phyloP scores from a whole-genome alignment of 371 early-diverging fungal genomes.

The Modicella reniformis region DNA sequence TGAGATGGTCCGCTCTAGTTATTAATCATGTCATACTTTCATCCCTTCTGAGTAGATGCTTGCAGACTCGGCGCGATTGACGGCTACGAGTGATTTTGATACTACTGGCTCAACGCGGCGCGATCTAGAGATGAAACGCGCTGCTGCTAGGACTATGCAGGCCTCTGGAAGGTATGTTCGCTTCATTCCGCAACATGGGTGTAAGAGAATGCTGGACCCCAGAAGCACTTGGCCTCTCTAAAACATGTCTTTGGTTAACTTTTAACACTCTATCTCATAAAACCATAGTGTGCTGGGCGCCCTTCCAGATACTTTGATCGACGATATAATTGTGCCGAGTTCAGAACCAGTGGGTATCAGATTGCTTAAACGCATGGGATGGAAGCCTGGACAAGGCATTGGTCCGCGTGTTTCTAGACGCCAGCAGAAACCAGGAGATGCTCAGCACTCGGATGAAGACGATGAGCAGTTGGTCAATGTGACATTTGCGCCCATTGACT shows the following conservation, averaged over 20 bases:
- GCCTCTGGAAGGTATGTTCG: conserved; percentile 42
- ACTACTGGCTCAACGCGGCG: conserved; percentile 70
- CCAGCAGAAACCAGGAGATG: conserved; percentile 48
- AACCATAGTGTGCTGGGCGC: conserved; percentile 55
- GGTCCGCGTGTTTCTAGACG: conserved; percentile 69
- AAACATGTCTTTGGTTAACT: no score
- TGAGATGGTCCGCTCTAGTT: background rate
- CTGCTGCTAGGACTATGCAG: conserved; percentile 58
- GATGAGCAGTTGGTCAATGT: conserved; percentile 57
- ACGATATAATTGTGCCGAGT: conserved; percentile 72
- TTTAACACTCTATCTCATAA: background rate
- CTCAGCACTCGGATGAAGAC: conserved; percentile 56
- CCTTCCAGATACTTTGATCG: conserved; percentile 58
- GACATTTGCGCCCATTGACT: conserved; percentile 81
- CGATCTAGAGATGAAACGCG: conserved; percentile 63
- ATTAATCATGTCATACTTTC: background rate
- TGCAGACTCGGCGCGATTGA: conserved; percentile 61
- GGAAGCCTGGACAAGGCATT: conserved; percentile 87
- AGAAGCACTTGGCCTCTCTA: no score
- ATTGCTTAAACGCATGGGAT: conserved; percentile 82
- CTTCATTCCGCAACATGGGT: background rate
- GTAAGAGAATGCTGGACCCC: no score
- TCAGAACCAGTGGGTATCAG: conserved; percentile 69
- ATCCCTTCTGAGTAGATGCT: conserved; percentile 56
- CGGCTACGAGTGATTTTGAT: conserved; percentile 78